Evolutionary conservation across 1,284 basidiomycete species (phyloP).

Genomic region (Trametes sp.): DNA sequence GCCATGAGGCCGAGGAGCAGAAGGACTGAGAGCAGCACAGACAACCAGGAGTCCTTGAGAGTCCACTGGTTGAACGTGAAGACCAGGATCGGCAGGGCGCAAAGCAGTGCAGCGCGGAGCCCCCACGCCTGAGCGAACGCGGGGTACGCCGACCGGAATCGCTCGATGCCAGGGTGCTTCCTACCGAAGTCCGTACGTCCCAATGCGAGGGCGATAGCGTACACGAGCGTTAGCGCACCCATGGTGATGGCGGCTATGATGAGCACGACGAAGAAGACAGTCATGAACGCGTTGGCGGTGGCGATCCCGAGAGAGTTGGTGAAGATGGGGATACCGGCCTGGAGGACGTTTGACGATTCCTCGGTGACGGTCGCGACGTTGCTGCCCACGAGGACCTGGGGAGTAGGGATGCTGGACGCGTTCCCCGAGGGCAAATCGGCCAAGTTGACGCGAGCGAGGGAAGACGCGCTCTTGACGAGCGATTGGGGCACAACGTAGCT

Average conservation of each 20-base stretch:
- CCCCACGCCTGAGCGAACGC: conserved; percentile 64
- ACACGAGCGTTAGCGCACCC: conserved; percentile 60
- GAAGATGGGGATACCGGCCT: conserved; percentile 84
- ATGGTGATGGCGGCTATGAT: conserved; percentile 67
- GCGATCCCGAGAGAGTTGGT: conserved; percentile 78
- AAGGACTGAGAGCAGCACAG: conserved; percentile 71
- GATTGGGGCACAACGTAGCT: conserved; percentile 23
- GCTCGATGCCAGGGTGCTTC: conserved; percentile 36
- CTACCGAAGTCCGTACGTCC: conserved; percentile 40
- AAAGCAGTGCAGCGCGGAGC: conserved; percentile 65
- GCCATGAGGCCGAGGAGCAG: conserved; percentile 65
- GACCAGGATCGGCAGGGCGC: conserved; percentile 73
- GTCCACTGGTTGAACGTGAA: conserved; percentile 92
- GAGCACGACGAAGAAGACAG: conserved; percentile 76
- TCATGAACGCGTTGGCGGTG: conserved; percentile 86
- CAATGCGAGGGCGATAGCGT: conserved; percentile 49
- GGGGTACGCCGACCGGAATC: conserved; percentile 48
- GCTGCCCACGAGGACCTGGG: conserved; percentile 37
- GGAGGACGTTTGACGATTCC: conserved; percentile 67
- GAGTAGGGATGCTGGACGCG: neutral
- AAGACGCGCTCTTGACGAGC: conserved; percentile 20
- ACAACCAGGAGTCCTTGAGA: conserved; percentile 84
- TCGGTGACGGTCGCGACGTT: conserved; percentile 74
- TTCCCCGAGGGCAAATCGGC: conserved; percentile 18
- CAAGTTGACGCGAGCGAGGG: conserved; percentile 34